Evolutionary conservation across 106 monocot genomes (phyloP), one percentile per base, ranked within the genome.

Genomic region (Apostasia shenzhenica): DNA sequence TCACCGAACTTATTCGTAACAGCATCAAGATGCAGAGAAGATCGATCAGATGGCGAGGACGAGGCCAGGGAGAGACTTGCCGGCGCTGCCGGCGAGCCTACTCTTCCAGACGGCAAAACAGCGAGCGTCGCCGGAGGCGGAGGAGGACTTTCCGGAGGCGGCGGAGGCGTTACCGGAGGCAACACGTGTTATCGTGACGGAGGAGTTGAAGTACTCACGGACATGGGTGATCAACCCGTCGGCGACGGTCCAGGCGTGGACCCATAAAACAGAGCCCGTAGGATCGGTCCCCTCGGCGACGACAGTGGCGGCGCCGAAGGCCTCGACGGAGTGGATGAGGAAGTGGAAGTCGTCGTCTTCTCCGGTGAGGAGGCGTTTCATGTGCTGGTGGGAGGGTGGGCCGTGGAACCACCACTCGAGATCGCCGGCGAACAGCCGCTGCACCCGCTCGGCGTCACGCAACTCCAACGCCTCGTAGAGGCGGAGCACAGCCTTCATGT

Each of bases 161-260:
- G 65, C 57, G 26, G 73, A 41, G 5, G 59, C 40, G 41, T 38
- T 41, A 9, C 7, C 45, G 1, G 62, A 12, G 3, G 62, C 45
- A 3, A 62, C 43, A n/a, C 74, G 54, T 14, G 88, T 88, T 39
- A 92, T 88, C 14, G 81, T 85, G 51, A 92, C 74, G 54, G 80
- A 80, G 14, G 89, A 89, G 72, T 94, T 86, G 74, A 87, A 90
- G 73, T 94, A 94, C 82, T 94, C 93, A 65, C 93, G 77, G 38
- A 81, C 67, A 51, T 77, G 76, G 46, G 67, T 81, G 44, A 81
- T 81, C 46, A 81, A 39, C 75, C 83, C 79, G 63, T 83, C 71
- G 39, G 75, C 8, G 11, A 83, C 75, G 60, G 79, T 83, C 83
- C 79, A 83, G 39, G 79, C 79, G 79, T 83, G 79, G 11, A 83